phyloP scores from a whole-genome alignment of 306 rosid genomes.

The cucumber (Cucumis sativus) region Cucumber_9930_V3 NC_026657.2:13470501-13471000 shows the following conservation, averaged over 20 bases:
- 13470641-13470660: conserved; percentile 40
- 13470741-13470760: conserved; percentile 41
- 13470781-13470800: conserved; percentile 64
- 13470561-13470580: conserved; percentile 70
- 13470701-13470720: conserved; percentile 67
- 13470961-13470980: conserved; percentile 44
- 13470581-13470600: conserved; percentile 64
- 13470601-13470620: conserved; percentile 56
- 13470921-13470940: conserved; percentile 59
- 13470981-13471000: conserved; percentile 72
- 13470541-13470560: conserved; percentile 42
- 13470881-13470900: conserved; percentile 57
- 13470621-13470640: conserved; percentile 47
- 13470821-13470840: conserved; percentile 45
- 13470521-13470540: conserved; percentile 40
- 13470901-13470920: conserved; percentile 72
- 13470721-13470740: conserved; percentile 50
- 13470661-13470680: conserved; percentile 68
- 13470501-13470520: conserved; percentile 46
- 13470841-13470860: conserved; percentile 54
- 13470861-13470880: conserved; percentile 59
- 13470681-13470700: conserved; percentile 79
- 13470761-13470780: conserved; percentile 48
- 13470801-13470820: conserved; percentile 69
- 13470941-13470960: conserved; percentile 61